Evolutionary conservation across 1,284 basidiomycete genomes (phyloP).

Genomic region (Cerioporus squamosus): DNA sequence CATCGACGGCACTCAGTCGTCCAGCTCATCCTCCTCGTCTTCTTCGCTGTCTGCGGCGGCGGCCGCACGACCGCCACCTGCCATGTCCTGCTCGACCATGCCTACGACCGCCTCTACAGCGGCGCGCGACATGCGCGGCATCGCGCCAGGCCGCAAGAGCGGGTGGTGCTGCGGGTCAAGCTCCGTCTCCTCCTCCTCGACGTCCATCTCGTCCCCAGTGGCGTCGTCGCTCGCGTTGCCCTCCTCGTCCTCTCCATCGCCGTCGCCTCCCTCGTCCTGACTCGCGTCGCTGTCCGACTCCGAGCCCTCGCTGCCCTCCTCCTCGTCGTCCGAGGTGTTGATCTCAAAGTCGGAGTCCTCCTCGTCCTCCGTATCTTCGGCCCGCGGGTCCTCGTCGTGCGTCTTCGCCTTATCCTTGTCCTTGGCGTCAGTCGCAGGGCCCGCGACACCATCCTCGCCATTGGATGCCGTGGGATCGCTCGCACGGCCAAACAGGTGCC

Average conservation of each 20-base stretch:
- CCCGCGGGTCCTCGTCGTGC: constrained; percentile 35
- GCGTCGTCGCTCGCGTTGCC: constrained; percentile 25
- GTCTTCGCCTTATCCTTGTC: constrained; percentile 26
- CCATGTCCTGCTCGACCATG: constrained; percentile 52
- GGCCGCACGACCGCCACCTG: background rate
- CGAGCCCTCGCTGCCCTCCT: constrained; percentile 25
- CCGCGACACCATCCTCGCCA: constrained; percentile 10
- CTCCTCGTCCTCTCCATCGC: constrained; percentile 23
- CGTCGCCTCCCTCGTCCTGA: constrained; percentile 29
- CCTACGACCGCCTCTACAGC: constrained; percentile 67
- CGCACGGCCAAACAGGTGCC: constrained; percentile 58
- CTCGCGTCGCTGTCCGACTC: constrained; percentile 28
- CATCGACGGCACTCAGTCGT: background rate
- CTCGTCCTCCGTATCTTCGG: constrained; percentile 51
- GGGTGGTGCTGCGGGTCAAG: constrained; percentile 64
- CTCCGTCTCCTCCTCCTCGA: constrained; percentile 40
- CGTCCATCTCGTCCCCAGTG: constrained; percentile 29
- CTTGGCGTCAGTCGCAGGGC: constrained; percentile 5
- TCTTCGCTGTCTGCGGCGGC: constrained; percentile 1
- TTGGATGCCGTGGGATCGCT: constrained; percentile 1
- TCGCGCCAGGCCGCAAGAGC: constrained; percentile 64
- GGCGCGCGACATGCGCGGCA: constrained; percentile 68
- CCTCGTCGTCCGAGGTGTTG: constrained; percentile 32
- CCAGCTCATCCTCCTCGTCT: constrained; percentile 12
- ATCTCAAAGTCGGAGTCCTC: constrained; percentile 56